Base-by-base conservation (phyloP, 169 alveolate genomes). In the Perkinsus olseni region DNA sequence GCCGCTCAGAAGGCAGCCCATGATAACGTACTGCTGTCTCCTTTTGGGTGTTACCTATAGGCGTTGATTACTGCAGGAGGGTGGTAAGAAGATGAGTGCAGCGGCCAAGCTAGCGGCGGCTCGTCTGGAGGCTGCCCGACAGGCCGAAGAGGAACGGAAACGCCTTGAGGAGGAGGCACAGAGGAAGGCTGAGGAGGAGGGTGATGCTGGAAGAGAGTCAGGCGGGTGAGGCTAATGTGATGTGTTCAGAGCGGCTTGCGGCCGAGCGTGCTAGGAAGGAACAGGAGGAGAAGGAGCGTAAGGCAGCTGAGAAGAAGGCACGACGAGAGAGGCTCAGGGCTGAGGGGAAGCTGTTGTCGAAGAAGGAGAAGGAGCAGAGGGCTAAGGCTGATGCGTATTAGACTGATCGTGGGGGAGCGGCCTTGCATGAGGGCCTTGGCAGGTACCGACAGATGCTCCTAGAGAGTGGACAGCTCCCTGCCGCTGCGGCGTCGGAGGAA, bases 191-290 rank as follows among this genome's bases (percentile, higher is more conserved):
- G 94, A 94, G 82, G 95, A 95, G 91, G 95, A 94, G 62, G 94
- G 95, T 38, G 93, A 93, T 50, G 93, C 91, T 39, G 91, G 74
- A 92, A 93, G 93, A 17, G 94, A 74, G 39, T 92, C 21, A 92
- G 91, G 94, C 17, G 94, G 74, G 94, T 94, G 28, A 92, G 93
- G 48, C 74, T 93, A 13, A 93, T 92, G 8, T 93, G 93, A 45
- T 93, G 93, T 17, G 95, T 94, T 93, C 91, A 37, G 94, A 92
- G 74, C 36, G 95, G 34, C 93, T 74, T 48, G 96, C 91, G 91
- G 96, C 92, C n/a, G 94, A 93, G 93, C 94, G 82, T 38, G 93
- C 92, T 24, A n/a, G 93, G 40, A 93, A 93, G 93, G 93, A 92
- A 8, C 92, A 91, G 45, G 93, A 74, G 40, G 95, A 90, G 94